These are phyloP conservation scores for Phaeosphaeriaceae sp. DNA, from an alignment of 2,329 filamentous ascomycete species.

Conservation along the genomic window DNA sequence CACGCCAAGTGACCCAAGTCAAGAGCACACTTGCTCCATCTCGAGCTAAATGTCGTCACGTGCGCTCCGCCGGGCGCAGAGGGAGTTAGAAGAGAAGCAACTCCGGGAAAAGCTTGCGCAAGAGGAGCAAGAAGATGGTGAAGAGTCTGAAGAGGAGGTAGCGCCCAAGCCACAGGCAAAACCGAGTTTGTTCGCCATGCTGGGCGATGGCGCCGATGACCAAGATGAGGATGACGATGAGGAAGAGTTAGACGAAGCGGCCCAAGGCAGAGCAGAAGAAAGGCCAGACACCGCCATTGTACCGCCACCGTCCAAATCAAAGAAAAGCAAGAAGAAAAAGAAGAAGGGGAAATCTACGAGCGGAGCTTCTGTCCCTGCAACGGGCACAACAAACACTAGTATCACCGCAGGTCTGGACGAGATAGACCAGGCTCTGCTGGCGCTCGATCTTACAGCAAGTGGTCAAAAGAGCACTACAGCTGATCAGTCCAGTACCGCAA, in stretches of 20 bases:
- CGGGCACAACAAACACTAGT: conserved; percentile 26
- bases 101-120: conserved; percentile 51
- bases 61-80: conserved; percentile 69
- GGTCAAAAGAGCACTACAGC: conserved; percentile 22
- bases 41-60: conserved; percentile 66
- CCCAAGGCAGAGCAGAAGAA: conserved; percentile 42
- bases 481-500: conserved; percentile 20
- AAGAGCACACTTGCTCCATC: conserved; percentile 3
- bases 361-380: conserved; percentile 27
- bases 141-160: conserved; percentile 49
- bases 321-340: conserved; percentile 66
- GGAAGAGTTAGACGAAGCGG: conserved; percentile 35
- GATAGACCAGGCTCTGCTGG: conserved; percentile 69
- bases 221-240: conserved; percentile 48
- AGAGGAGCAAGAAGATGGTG: conserved; percentile 40
- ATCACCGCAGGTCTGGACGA: conserved; percentile 60
- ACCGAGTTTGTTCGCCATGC: conserved; percentile 56
- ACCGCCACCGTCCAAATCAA: conserved; percentile 42
- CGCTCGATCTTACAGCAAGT: conserved; percentile 55
- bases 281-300: conserved; percentile 31
- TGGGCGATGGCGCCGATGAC: conserved; percentile 50
- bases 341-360: conserved; percentile 61
- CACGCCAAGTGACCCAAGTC: not conserved
- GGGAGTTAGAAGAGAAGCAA: conserved; percentile 65
- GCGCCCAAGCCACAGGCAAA: conserved; percentile 37